Evolutionary conservation across 2,329 filamentous ascomycete species (phyloP).

Genomic region (Trichoderma guizhouense): DNA sequence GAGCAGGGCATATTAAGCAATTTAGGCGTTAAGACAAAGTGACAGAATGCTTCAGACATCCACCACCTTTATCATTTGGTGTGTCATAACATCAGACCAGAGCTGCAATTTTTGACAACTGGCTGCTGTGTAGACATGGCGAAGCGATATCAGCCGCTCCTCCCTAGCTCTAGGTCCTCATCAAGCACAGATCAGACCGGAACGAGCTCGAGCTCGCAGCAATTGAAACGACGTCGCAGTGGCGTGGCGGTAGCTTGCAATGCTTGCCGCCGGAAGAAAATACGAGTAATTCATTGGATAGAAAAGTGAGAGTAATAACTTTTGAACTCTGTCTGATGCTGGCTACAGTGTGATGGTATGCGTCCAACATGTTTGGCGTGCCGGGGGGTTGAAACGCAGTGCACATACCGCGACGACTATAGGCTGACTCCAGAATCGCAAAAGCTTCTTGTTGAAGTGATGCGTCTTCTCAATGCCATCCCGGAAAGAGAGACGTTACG

Average conservation of each 20-base stretch:
- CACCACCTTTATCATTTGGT: background rate
- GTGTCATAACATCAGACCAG: background rate
- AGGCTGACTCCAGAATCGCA: slow-evolving; percentile 13
- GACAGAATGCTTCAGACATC: background rate
- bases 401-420: slow-evolving; percentile 22
- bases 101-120: background rate
- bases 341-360: slow-evolving; percentile 23
- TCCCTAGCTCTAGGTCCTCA: background rate
- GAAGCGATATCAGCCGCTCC: background rate
- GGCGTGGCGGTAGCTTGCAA: background rate
- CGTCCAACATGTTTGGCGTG: slow-evolving; percentile 24
- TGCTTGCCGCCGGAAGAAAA: background rate
- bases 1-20: background rate
- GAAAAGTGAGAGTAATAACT: background rate
- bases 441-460: slow-evolving; percentile 22
- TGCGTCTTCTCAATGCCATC: slow-evolving; percentile 26
- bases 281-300: background rate
- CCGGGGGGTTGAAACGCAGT: slow-evolving; percentile 15
- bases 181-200: background rate
- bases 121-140: background rate
- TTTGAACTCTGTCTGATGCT: background rate
- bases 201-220: background rate
- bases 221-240: background rate
- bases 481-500: slow-evolving; percentile 22
- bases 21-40: background rate